A percentile compares a stretch with the other conserved stretches of the same genome.
Conservation (phyloP, 257 asterid species). For the Nicotiana obtusifolia region DNA sequence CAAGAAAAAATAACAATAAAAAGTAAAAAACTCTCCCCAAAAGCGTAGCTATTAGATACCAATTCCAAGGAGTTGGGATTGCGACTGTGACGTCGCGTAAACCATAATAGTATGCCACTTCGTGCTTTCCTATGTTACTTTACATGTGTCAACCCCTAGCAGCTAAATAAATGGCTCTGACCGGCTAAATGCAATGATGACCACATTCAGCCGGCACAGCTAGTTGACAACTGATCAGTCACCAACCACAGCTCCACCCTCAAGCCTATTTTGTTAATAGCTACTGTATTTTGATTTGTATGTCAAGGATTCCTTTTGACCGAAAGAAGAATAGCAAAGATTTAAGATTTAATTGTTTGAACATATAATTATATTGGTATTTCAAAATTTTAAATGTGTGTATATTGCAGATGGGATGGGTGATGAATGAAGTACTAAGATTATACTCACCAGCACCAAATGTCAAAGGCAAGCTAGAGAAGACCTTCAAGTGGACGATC, state of each 20-base stretch:
- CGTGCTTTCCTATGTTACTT: neutral
- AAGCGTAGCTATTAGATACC: neutral
- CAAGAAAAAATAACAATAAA: neutral
- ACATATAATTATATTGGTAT: neutral
- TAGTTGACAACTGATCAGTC: neutral
- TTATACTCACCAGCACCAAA: constrained; percentile 80
- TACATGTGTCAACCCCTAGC: neutral
- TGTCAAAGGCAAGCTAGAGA: constrained; percentile 74
- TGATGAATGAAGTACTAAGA: constrained; percentile 71
- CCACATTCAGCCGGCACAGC: neutral
- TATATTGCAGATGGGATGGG: constrained; percentile 82
- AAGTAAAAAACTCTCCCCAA: neutral
- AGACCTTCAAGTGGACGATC: constrained; percentile 45
- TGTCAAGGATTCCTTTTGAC: neutral
- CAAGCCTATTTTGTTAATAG: neutral
- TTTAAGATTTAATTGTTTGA: neutral
- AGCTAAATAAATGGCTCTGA: neutral
- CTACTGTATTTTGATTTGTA: neutral
- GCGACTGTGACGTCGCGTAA: neutral
- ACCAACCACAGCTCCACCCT: neutral
- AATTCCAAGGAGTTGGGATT: neutral
- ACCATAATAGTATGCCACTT: neutral
- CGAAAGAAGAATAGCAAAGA: neutral
- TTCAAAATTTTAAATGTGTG: neutral
- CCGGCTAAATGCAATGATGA: neutral